Evolutionary conservation across 169 alveolate genomes (phyloP).

Genomic region (Cystoisospora suis): DNA sequence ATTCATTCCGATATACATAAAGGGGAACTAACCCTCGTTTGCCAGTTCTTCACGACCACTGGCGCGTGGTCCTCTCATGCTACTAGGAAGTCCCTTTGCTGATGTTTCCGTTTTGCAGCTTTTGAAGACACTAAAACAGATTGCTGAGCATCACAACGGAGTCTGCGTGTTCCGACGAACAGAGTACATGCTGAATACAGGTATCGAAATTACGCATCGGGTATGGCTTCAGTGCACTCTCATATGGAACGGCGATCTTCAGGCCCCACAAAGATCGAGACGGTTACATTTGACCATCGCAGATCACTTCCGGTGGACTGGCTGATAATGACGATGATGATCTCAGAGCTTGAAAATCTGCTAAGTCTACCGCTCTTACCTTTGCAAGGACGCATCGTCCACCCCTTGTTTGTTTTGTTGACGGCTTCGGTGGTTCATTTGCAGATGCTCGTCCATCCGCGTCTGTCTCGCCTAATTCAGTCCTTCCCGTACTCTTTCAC

Average conservation of each 20-base stretch:
- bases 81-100: not conserved
- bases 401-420: no score
- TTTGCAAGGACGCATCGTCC: no score
- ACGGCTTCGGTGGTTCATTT: no score
- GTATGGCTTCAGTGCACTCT: not conserved
- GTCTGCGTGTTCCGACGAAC: conserved; percentile 9
- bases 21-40: not conserved
- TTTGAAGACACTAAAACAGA: not conserved
- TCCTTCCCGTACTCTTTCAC: no score
- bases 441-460: no score
- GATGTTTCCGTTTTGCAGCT: not conserved
- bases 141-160: conserved; percentile 20
- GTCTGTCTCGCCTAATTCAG: no score
- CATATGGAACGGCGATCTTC: not conserved
- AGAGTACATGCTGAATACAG: not conserved
- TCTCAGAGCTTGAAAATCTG: no score
- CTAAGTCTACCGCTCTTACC: no score
- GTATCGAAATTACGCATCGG: not conserved
- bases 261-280: not conserved
- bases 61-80: not conserved
- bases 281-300: not conserved
- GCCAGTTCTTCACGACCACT: not conserved
- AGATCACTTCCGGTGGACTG: conserved; percentile 10
- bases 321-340: not conserved
- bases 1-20: not conserved